Percentiles rank a stretch among this genome's conserved stretches.
phyloP scores from a whole-genome alignment of 331 rosid species.

The Pyracantha coccinea region DNA sequence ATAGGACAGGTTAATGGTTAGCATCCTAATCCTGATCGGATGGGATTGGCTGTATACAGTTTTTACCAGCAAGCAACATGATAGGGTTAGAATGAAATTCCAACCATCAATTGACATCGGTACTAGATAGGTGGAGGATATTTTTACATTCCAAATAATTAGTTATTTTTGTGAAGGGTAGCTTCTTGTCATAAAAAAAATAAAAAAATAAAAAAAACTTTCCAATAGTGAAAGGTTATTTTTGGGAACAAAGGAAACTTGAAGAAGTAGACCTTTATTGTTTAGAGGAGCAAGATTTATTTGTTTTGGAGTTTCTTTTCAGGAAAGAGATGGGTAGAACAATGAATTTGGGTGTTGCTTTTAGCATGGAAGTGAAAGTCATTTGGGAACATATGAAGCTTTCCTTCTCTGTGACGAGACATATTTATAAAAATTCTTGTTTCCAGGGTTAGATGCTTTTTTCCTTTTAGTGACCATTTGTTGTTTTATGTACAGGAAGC shows the following conservation, averaged over 20 bases:
- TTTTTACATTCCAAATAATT: neutral
- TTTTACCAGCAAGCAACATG: neutral
- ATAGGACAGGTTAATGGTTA: neutral
- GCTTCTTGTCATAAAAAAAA: neutral
- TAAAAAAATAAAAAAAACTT: neutral
- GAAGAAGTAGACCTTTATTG: neutral
- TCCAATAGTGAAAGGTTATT: neutral
- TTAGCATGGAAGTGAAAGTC: neutral
- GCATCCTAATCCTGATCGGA: neutral
- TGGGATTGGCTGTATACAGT: neutral
- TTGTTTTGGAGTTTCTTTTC: neutral
- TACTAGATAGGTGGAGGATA: neutral
- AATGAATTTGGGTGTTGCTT: neutral
- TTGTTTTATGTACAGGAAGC: constrained; percentile 53
- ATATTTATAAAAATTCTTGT: neutral
- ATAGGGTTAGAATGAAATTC: neutral
- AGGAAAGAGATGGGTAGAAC: neutral
- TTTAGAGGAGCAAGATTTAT: neutral
- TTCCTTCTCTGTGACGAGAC: neutral
- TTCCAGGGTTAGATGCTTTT: neutral
- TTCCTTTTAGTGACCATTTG: constrained; percentile 15
- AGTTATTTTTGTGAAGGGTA: neutral
- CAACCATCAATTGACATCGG: neutral
- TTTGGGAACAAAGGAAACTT: neutral
- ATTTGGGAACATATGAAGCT: neutral